Percentiles rank a stretch among this genome's conserved stretches.
These are phyloP conservation scores for Henckelia pumila DNA, from an alignment of 257 asterid genomes.

Conservation along the genomic window DNA sequence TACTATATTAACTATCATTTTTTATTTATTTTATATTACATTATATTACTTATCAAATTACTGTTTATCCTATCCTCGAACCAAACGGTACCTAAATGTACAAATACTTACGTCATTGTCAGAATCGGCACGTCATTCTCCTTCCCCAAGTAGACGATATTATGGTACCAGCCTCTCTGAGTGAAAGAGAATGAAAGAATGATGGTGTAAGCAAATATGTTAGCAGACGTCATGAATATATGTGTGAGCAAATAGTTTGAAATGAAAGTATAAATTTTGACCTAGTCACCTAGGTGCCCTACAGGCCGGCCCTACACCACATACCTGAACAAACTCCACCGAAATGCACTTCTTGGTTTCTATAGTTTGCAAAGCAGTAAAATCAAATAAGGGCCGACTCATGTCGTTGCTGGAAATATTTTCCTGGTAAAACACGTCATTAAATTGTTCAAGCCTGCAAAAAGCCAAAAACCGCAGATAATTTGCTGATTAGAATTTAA, in stretches of 20 bases:
- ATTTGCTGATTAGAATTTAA: not conserved
- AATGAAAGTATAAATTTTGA: not conserved
- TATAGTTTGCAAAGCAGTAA: slow-evolving; percentile 47
- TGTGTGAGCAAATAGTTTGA: not conserved
- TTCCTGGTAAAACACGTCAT: slow-evolving; percentile 81
- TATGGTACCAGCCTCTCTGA: slow-evolving; percentile 87
- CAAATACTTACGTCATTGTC: slow-evolving; percentile 77
- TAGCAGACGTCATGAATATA: not conserved
- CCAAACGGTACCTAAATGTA: no score
- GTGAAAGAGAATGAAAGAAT: slow-evolving; percentile 7
- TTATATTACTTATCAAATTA: no score
- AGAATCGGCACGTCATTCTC: slow-evolving; percentile 68
- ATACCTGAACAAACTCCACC: slow-evolving; percentile 64
- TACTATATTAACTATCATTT: no score
- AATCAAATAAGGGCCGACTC: slow-evolving; percentile 62
- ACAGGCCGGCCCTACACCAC: not conserved
- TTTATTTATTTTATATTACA: no score
- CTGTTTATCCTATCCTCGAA: no score
- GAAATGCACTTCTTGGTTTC: slow-evolving; percentile 47
- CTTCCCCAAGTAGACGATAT: slow-evolving; percentile 73
- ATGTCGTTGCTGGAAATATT: slow-evolving; percentile 44
- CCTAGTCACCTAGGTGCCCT: not conserved
- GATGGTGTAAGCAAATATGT: not conserved
- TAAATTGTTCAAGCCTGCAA: slow-evolving; percentile 89
- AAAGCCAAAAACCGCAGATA: slow-evolving; percentile 3